Conservation (phyloP, 495 filamentous ascomycete genomes). For the Rostrohypoxylon terebratum region DNA sequence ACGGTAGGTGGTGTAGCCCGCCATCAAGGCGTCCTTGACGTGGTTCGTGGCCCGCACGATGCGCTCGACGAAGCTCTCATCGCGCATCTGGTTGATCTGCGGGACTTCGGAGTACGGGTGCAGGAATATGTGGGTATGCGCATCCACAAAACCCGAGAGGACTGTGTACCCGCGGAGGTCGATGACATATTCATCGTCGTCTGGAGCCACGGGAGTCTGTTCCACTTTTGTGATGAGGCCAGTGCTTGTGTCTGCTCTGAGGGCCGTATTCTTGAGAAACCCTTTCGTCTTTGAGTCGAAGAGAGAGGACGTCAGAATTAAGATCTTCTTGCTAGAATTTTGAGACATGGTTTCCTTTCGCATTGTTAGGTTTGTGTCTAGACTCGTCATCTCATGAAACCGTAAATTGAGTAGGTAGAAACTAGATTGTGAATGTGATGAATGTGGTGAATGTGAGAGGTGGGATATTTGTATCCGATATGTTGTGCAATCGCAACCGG, state of each 20-base stretch:
- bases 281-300: conserved; percentile 62
- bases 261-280: conserved; percentile 57
- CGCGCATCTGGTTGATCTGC: conserved; percentile 61
- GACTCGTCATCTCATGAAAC: not conserved
- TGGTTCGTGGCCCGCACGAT: conserved; percentile 64
- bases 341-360: conserved; percentile 15
- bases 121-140: conserved; percentile 66
- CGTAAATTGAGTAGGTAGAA: too few species aligned
- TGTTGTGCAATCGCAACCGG: not conserved
- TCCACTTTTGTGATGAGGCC: conserved; percentile 58
- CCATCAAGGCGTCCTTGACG: conserved; percentile 61
- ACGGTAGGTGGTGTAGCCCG: conserved; percentile 67
- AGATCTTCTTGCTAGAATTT: conserved; percentile 35
- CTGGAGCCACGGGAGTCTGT: conserved; percentile 36
- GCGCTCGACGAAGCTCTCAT: conserved; percentile 62
- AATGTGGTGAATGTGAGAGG: not conserved
- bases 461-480: not conserved
- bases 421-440: not conserved
- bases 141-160: conserved; percentile 64
- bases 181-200: conserved; percentile 39
- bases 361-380: not conserved
- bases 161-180: conserved; percentile 62
- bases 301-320: conserved; percentile 60
- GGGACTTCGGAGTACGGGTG: conserved; percentile 60
- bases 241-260: conserved; percentile 52